Conservation (phyloP, 805 yeast species). For the Debaryomyces prosopidis region DNA sequence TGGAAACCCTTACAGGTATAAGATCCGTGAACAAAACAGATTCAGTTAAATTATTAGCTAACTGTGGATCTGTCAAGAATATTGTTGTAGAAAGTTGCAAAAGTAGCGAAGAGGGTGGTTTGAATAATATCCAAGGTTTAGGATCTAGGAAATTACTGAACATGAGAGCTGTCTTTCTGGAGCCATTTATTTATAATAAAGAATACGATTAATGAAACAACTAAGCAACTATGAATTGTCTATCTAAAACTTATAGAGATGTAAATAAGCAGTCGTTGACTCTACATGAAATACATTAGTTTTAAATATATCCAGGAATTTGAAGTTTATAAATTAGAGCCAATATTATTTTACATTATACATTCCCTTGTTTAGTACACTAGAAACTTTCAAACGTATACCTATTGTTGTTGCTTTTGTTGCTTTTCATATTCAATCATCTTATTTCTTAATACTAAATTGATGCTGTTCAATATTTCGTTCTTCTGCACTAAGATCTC, state of each 20-base stretch:
- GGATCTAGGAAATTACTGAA: conserved; percentile 48
- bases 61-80: conserved; percentile 44
- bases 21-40: conserved; percentile 55
- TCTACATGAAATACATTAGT: too few relatives aligned
- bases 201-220: conserved; percentile 19
- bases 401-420: background rate
- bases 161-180: conserved; percentile 41
- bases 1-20: conserved; percentile 47
- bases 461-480: conserved; percentile 61
- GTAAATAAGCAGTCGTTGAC: too few relatives aligned
- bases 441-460: conserved; percentile 54
- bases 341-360: too few relatives aligned
- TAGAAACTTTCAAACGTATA: too few relatives aligned
- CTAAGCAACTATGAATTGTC: too few relatives aligned
- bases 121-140: conserved; percentile 43
- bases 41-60: conserved; percentile 50
- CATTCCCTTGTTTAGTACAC: too few relatives aligned
- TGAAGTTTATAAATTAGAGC: too few relatives aligned
- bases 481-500: conserved; percentile 75
- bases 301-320: too few relatives aligned
- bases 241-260: too few relatives aligned
- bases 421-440: conserved; percentile 46
- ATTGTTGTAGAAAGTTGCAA: conserved; percentile 35
- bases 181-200: conserved; percentile 52
- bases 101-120: conserved; percentile 18